Conservation (phyloP, 495 filamentous ascomycete genomes). For the Lasiosphaeris hirsuta region DNA sequence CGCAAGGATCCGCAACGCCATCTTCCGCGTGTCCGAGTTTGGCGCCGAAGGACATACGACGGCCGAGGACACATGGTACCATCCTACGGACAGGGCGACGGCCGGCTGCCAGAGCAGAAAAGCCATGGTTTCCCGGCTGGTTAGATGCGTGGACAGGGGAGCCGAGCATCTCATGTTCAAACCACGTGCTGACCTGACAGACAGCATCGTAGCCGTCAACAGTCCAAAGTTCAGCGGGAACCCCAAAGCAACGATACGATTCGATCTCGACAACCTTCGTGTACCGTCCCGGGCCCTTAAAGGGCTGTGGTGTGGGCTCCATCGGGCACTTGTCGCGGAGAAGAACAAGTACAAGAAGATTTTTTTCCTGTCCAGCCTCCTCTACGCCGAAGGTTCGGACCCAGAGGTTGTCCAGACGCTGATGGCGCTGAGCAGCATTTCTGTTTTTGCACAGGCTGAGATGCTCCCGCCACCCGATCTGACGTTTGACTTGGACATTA, state of each 20-base stretch:
- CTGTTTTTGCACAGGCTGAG: neutral
- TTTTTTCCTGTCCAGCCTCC: conserved; percentile 18
- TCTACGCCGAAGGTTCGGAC: conserved; percentile 7
- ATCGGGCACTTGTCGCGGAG: conserved; percentile 2
- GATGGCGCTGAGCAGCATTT: conserved; percentile 14
- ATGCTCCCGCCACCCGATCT: conserved; percentile 7
- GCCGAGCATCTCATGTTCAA: neutral
- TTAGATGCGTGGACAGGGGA: neutral
- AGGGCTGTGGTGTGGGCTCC: conserved; percentile 17
- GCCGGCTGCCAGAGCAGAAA: no score
- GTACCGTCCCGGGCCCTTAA: neutral
- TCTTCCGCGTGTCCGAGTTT: conserved; percentile 48
- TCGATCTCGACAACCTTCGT: conserved; percentile 2
- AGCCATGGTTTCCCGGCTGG: neutral
- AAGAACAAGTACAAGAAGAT: conserved; percentile 12
- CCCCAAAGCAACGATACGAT: neutral
- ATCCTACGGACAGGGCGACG: neutral
- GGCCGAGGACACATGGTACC: conserved; percentile 35
- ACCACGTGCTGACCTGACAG: neutral
- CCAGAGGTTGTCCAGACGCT: conserved; percentile 15
- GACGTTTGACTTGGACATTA: conserved; percentile 4
- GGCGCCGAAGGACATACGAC: conserved; percentile 49
- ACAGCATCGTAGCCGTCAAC: neutral
- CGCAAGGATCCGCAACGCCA: conserved; percentile 45
- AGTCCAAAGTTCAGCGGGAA: conserved; percentile 4